Evolutionary conservation across 495 filamentous ascomycete species (phyloP).

Genomic region (Barbatosphaeria neglecta): DNA sequence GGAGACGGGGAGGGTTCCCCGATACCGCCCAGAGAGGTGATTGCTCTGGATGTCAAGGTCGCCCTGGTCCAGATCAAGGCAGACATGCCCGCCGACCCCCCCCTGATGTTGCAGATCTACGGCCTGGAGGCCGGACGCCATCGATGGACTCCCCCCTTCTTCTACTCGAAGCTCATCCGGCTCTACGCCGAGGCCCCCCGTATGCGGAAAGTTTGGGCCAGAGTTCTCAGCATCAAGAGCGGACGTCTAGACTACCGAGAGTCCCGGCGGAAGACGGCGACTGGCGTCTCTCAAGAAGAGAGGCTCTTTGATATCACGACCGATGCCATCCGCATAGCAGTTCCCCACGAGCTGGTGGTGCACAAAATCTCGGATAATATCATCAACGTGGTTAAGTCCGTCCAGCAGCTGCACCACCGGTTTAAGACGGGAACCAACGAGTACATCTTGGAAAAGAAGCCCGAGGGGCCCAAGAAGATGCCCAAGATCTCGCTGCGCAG

Average conservation of each 20-base stretch:
- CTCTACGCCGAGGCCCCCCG: slow-evolving; percentile 79
- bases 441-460: slow-evolving; percentile 69
- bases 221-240: slow-evolving; percentile 72
- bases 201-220: slow-evolving; percentile 70
- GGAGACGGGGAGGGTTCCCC: slow-evolving; percentile 16
- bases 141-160: slow-evolving; percentile 70
- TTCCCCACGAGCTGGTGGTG: slow-evolving; percentile 89
- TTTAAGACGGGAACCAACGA: slow-evolving; percentile 80
- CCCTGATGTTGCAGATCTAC: slow-evolving; percentile 81
- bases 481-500: slow-evolving; percentile 74
- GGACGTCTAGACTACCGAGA: slow-evolving; percentile 70
- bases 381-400: slow-evolving; percentile 75
- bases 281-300: slow-evolving; percentile 51
- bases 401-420: slow-evolving; percentile 79
- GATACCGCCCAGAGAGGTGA: slow-evolving; percentile 42
- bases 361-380: slow-evolving; percentile 89
- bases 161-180: slow-evolving; percentile 61
- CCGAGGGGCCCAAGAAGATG: slow-evolving; percentile 73
- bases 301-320: slow-evolving; percentile 72
- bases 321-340: slow-evolving; percentile 77
- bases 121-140: slow-evolving; percentile 70
- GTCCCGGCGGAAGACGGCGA: slow-evolving; percentile 53
- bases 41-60: slow-evolving; percentile 68
- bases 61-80: slow-evolving; percentile 80
- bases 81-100: slow-evolving; percentile 73